Base-by-base conservation (phyloP, 2,329 filamentous ascomycete genomes). In the Onygenales sp. region DNA sequence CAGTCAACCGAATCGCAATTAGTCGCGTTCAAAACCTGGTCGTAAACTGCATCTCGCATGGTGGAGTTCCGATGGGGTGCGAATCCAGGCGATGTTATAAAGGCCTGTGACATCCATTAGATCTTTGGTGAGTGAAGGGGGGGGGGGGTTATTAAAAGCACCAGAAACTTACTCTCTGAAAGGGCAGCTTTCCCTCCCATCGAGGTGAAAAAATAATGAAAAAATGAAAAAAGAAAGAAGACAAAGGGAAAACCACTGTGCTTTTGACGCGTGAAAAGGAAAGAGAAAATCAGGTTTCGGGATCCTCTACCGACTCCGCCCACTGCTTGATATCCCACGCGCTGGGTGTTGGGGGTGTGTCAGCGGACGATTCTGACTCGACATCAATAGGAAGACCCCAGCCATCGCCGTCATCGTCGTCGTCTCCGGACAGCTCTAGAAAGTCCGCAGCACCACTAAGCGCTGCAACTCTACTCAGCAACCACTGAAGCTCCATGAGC, bases 1-100 rank as follows among this genome's bases (percentile, higher is more conserved):
- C 56, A 58, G 32, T 38, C 44, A 38, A 54, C 31, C 13, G 56
- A 56, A 7, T 31, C 27, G 35, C 56, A 58, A 32, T 58, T 54
- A 5, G 56, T 41, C 32, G 54, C 54, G 11, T 54, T 49, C 5
- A 58, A 45, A 17, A 56, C 45, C 36, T 33, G 27, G 14, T 58
- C 42, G 21, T 48, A 58, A 27, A 58, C 43, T 5, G 48, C 51
- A 17, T 50, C 35, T 35, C 44, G 47, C 2, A 51, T 47, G 35
- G 43, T 43, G 9, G 52, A 47, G 14, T 56, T 45, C 21, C 39
- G 14, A 21, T 51, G 51, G n/a, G 54, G 51, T 41, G 50, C 43
- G 8, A 58, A 13, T 13, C n/a, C 48, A 2, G 56, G 51, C 13
- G 51, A 58, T n/a, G 56, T 48, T 13, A 58, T 51, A 42, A 58